These are phyloP conservation scores for Teunomyces pallodes DNA, from an alignment of 805 yeast genomes.

Conservation along the genomic window DNA sequence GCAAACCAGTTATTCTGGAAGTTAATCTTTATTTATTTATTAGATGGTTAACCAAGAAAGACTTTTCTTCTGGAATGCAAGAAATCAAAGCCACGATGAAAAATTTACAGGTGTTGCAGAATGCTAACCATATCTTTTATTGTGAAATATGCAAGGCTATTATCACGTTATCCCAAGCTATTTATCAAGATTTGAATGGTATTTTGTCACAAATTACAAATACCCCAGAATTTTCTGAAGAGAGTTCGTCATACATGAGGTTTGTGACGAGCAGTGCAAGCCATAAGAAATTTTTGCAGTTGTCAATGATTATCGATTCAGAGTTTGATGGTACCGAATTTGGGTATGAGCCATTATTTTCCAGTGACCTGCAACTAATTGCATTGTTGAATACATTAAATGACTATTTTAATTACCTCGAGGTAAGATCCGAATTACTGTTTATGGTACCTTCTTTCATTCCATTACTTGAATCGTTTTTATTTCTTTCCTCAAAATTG, in stretches of 20 bases:
- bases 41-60: slow-evolving; percentile 71
- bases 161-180: no score
- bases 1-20: slow-evolving; percentile 64
- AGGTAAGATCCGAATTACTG: slow-evolving; percentile 49
- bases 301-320: slow-evolving; percentile 83
- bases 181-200: no score
- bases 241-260: slow-evolving; percentile 53
- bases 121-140: no score
- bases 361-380: slow-evolving; percentile 66
- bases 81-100: no score
- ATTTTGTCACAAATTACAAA: slow-evolving; percentile 36
- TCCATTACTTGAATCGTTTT: slow-evolving; percentile 85
- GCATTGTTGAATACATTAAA: slow-evolving; percentile 82
- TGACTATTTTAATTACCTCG: slow-evolving; percentile 63
- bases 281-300: slow-evolving; percentile 80
- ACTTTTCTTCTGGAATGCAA: slow-evolving; percentile 50
- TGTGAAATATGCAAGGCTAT: no score
- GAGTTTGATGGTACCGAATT: slow-evolving; percentile 55
- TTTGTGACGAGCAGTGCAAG: slow-evolving; percentile 80
- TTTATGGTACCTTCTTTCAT: slow-evolving; percentile 72
- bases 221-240: slow-evolving; percentile 38
- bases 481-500: slow-evolving; percentile 92
- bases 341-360: slow-evolving; percentile 47
- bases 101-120: no score
- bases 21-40: slow-evolving; percentile 60